Evolutionary conservation across 345 rosid species (phyloP).

Genomic region (Sonneratia alba): DNA sequence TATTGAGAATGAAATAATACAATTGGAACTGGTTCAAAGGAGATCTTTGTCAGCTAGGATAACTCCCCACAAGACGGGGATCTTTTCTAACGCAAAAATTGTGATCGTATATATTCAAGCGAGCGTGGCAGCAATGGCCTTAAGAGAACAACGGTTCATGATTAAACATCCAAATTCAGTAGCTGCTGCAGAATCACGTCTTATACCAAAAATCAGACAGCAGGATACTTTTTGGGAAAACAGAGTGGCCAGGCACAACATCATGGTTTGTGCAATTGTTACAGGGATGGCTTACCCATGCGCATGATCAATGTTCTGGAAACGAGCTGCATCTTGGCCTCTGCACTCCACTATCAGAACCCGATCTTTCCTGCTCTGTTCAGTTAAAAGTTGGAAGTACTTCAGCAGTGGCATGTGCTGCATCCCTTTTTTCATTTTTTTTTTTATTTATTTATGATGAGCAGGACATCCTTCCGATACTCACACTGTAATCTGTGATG

Average conservation of each 20-base stretch:
- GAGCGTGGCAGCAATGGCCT: neutral
- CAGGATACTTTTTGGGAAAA: neutral
- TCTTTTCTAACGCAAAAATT: neutral
- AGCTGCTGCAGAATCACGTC: neutral
- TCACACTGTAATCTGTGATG: conserved; percentile 63
- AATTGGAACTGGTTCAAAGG: neutral
- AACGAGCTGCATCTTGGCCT: conserved; percentile 93
- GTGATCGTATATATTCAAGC: neutral
- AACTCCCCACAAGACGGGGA: neutral
- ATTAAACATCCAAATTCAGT: neutral
- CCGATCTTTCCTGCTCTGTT: conserved; percentile 62
- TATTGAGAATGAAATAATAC: neutral
- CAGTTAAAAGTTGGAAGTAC: neutral
- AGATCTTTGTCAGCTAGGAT: neutral
- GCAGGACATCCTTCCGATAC: neutral
- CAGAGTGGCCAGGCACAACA: neutral
- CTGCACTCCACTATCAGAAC: conserved; percentile 74
- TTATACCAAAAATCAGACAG: neutral
- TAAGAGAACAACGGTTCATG: neutral
- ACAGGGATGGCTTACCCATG: conserved; percentile 51
- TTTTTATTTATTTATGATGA: no score
- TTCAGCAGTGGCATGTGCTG: neutral
- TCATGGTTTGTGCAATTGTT: neutral
- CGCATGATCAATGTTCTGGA: conserved; percentile 61
- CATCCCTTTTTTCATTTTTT: no score